phyloP scores from a whole-genome alignment of 2,329 filamentous ascomycete species.

The Pseudogymnoascus sp. region DNA sequence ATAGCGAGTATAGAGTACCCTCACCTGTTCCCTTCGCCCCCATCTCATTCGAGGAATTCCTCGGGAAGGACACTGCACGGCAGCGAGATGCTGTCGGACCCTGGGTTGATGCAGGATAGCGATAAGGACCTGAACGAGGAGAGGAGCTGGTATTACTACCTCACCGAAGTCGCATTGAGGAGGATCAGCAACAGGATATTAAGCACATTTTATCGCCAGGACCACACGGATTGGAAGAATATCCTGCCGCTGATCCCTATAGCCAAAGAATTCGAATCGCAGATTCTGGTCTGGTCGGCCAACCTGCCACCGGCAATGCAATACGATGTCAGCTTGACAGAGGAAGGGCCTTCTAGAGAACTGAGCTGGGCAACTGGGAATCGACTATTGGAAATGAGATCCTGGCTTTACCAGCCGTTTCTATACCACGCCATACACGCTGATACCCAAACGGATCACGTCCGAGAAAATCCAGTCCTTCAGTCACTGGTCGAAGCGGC shows the following conservation, averaged over 20 bases:
- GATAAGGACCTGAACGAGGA: conserved; percentile 25
- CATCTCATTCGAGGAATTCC: conserved; percentile 10
- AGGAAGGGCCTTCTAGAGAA: conserved; percentile 24
- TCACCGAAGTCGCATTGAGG: conserved; percentile 38
- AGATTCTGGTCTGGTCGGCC: conserved; percentile 26
- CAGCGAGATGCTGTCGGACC: background rate
- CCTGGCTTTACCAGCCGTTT: conserved; percentile 31
- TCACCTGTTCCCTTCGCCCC: conserved; percentile 29
- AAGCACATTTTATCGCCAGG: conserved; percentile 30
- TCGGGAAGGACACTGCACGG: background rate
- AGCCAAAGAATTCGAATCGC: conserved; percentile 28
- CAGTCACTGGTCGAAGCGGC: conserved; percentile 23
- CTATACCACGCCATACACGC: conserved; percentile 27
- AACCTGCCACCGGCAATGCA: conserved; percentile 29
- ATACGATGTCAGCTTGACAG: conserved; percentile 16
- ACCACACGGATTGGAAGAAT: conserved; percentile 23
- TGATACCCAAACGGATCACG: conserved; percentile 1
- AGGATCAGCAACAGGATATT: conserved; percentile 38
- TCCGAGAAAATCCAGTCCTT: conserved; percentile 1
- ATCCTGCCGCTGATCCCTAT: conserved; percentile 25
- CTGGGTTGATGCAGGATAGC: background rate
- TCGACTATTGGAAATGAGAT: conserved; percentile 27
- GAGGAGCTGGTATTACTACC: conserved; percentile 40
- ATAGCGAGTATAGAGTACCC: conserved; percentile 34
- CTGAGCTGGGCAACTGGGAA: conserved; percentile 21